Percentiles rank a stretch among this genome's conserved stretches.
phyloP scores from a whole-genome alignment of 768 basidiomycete genomes.

The Amanita pallidorosea region DNA sequence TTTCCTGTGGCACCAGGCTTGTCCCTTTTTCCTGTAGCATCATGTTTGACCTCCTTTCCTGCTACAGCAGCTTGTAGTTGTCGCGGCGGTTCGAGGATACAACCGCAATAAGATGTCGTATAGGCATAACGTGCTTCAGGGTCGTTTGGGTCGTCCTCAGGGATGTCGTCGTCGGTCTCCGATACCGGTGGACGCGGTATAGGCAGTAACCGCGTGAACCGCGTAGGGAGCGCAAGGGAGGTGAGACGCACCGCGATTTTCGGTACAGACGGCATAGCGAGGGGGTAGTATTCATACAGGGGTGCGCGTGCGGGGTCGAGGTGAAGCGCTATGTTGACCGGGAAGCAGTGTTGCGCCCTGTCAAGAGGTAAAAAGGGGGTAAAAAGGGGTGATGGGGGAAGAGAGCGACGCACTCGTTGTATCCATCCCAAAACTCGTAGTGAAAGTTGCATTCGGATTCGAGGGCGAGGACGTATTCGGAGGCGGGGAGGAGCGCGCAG shows the following conservation, averaged over 20 bases:
- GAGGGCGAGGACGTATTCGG: neutral
- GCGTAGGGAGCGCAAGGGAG: neutral
- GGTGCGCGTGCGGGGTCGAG: neutral
- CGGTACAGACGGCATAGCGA: neutral
- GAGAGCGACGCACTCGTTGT: neutral
- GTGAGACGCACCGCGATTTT: neutral
- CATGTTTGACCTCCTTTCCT: neutral
- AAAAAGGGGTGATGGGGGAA: too few species aligned
- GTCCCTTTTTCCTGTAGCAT: too few species aligned
- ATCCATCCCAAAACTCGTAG: constrained; percentile 2
- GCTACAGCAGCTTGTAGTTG: too few species aligned
- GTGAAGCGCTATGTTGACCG: neutral
- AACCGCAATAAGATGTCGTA: neutral
- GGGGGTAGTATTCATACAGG: neutral
- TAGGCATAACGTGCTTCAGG: neutral
- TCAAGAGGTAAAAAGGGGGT: neutral
- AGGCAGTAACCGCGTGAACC: neutral
- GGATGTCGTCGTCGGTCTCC: neutral
- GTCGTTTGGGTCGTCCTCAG: neutral
- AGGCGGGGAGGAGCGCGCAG: neutral
- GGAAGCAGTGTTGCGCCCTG: neutral
- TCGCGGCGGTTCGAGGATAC: neutral
- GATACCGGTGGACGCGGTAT: neutral
- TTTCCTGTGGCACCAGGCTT: neutral
- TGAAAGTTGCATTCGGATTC: constrained; percentile 2